Evolutionary conservation across 352 stramenopile species (phyloP).

Genomic region (Phytophthora kernoviae): DNA sequence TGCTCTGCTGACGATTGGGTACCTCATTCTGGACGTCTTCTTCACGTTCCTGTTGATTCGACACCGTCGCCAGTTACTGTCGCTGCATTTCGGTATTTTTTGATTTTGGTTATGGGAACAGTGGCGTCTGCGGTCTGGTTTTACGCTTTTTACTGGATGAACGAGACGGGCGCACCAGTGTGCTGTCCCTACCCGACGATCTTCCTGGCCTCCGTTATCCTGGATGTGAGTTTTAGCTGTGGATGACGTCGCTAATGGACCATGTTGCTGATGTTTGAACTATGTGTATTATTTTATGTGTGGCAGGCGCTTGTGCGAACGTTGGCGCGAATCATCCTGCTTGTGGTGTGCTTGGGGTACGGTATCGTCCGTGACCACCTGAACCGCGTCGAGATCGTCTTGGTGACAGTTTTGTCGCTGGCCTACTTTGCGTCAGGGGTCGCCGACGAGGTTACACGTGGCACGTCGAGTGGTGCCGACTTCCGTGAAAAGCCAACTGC

Average conservation of each 20-base stretch:
- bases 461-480: conserved; percentile 77
- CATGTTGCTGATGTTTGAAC: too few relatives aligned
- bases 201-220: conserved; percentile 81
- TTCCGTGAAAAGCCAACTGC: conserved; percentile 80
- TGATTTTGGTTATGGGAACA: conserved; percentile 81
- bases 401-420: conserved; percentile 70
- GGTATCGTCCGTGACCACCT: conserved; percentile 84
- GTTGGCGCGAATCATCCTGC: conserved; percentile 81
- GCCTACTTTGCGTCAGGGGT: conserved; percentile 82
- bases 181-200: conserved; percentile 89
- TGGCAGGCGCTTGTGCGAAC: conserved; percentile 77
- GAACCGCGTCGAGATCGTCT: conserved; percentile 47
- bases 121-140: conserved; percentile 71
- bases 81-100: conserved; percentile 85
- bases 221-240: conserved; percentile 77
- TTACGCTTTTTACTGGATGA: conserved; percentile 88
- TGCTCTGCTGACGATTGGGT: conserved; percentile 69
- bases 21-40: conserved; percentile 78
- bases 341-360: conserved; percentile 91
- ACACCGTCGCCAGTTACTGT: conserved; percentile 75
- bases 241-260: too few relatives aligned
- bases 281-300: conserved; percentile 6
- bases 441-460: conserved; percentile 75
- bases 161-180: conserved; percentile 87
- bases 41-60: conserved; percentile 74